phyloP scores from a whole-genome alignment of 495 filamentous ascomycete genomes.

The Aspergillus coremiiformis region DNA sequence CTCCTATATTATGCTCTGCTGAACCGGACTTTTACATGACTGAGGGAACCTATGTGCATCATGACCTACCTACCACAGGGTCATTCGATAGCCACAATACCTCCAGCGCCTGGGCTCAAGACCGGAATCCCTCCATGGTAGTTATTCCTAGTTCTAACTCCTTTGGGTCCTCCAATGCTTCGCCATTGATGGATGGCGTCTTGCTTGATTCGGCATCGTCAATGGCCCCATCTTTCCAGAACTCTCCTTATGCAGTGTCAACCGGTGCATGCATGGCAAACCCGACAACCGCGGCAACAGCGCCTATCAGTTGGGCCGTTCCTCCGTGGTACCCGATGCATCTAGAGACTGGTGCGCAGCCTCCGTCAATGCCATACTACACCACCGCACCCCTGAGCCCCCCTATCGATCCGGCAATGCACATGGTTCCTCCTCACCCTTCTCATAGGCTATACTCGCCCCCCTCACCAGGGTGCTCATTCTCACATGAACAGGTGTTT shows the following conservation, averaged over 20 bases:
- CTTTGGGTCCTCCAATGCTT: conserved; percentile 26
- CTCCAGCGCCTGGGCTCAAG: conserved; percentile 17
- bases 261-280: conserved; percentile 13
- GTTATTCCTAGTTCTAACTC: conserved; percentile 20
- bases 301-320: conserved; percentile 21
- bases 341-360: conserved; percentile 25
- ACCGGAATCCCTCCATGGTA: conserved; percentile 16
- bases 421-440: conserved; percentile 15
- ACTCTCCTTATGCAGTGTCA: conserved; percentile 11
- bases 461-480: conserved; percentile 13
- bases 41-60: conserved; percentile 13
- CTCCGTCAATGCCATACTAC: conserved; percentile 20
- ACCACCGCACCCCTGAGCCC: conserved; percentile 21
- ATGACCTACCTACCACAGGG: conserved; percentile 12
- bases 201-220: conserved; percentile 13
- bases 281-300: conserved; percentile 15
- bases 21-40: conserved; percentile 18
- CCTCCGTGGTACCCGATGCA: conserved; percentile 32
- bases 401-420: conserved; percentile 22
- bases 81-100: conserved; percentile 12
- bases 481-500: conserved; percentile 17
- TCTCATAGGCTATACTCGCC: conserved; percentile 15
- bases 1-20: conserved; percentile 1
- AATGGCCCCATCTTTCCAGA: conserved; percentile 10
- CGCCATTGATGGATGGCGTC: conserved; percentile 20